These are phyloP conservation scores for Capronia coronata DNA, from an alignment of 2,329 filamentous ascomycete species.

Conservation along the genomic window DNA sequence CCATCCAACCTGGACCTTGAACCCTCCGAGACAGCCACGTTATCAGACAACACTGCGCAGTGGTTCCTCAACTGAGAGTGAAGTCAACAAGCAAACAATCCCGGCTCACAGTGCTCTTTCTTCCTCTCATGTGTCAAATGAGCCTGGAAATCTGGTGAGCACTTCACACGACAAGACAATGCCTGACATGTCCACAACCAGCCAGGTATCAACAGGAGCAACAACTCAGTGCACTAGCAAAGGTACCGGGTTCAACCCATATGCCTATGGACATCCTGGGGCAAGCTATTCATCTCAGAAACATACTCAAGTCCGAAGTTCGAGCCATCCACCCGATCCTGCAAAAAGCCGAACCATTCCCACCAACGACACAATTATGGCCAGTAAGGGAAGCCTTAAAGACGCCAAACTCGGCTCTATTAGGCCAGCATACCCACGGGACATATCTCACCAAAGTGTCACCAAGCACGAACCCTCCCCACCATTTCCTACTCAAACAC, in stretches of 20 bases:
- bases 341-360: background rate
- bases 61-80: background rate
- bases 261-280: slow-evolving; percentile 1
- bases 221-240: background rate
- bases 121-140: background rate
- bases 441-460: background rate
- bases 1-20: slow-evolving; percentile 3
- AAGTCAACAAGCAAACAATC: background rate
- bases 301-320: background rate
- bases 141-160: background rate
- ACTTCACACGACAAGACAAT: background rate
- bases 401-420: background rate
- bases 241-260: background rate
- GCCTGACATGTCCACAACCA: background rate
- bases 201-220: background rate
- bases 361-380: background rate
- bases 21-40: background rate
- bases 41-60: slow-evolving; percentile 1
- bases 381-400: background rate
- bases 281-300: background rate
- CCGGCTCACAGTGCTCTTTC: background rate
- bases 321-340: background rate
- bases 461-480: background rate
- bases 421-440: background rate
- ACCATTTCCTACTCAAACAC: background rate